Base-by-base conservation (phyloP, 495 filamentous ascomycete genomes). In the Aspergillus funiculosus region DNA sequence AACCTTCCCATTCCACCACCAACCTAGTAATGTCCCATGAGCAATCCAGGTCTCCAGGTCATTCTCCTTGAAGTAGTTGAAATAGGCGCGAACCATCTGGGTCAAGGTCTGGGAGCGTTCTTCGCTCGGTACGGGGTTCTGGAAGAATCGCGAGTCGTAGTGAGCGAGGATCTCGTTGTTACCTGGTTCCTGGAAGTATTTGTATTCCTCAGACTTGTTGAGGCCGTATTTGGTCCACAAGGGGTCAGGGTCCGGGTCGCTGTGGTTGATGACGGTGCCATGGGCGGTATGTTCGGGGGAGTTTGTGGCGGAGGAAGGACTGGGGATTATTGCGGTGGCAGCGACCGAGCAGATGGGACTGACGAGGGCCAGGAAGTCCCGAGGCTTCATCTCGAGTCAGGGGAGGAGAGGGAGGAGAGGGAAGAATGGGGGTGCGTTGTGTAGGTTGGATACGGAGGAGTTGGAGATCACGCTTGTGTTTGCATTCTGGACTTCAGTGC, bases 1-100 rank as follows among this genome's bases (percentile, higher is more conserved):
- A 60, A 81, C 78, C 64, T 77, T 77, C 13, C 81, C 84, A 56
- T 88, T 90, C 88, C 88, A 94, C 85, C 86, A 92, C 87, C 87
- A 94, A 9, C 88, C 88, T 36, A 94, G 65, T 34, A 94, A 68
- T 11, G 87, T 90, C 17, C 88, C 88, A 62, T 94, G 88, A 25
- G 86, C 85, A 51, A 94, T 80, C 88, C 88, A 94, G 4, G 87
- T 89, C 58, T 89, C 84, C 44, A 87, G 61, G 0, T 76, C 73
- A 21, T 86, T 72, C 28, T 76, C 66, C 10, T 69, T 61, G 51
- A 85, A 81, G 44, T 76, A 81, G 13, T 76, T 70, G 9, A 92
- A 69, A 68, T 90, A 92, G 19, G 86, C 77, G 32, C 80, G 78
- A 51, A 90, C 75, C 50, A 92, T 77, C 55, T 84, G 72, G 5